These are phyloP conservation scores for Malassezia slooffiae DNA, from an alignment of 1,284 basidiomycete species.

Conservation along the genomic window DNA sequence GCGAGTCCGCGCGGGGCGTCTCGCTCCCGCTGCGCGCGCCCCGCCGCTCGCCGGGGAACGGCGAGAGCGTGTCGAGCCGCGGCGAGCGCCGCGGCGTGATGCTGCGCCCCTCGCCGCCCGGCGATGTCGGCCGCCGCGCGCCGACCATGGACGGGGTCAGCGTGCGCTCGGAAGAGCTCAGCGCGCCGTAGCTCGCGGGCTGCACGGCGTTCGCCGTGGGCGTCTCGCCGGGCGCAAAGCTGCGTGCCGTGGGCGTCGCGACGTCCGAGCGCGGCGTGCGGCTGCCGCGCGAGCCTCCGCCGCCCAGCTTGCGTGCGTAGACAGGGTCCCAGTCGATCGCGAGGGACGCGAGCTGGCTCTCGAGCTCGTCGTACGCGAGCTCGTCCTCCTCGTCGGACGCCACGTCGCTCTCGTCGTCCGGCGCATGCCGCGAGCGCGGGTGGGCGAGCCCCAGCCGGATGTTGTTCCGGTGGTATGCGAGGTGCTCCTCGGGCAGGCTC, in stretches of 20 bases:
- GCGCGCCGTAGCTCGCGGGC: conserved; percentile 23
- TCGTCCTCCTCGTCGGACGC: conserved; percentile 9
- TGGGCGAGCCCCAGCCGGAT: conserved; percentile 43
- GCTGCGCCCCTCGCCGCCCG: background rate
- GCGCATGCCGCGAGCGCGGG: conserved; percentile 25
- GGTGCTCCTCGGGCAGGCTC: conserved; percentile 39
- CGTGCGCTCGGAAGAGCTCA: conserved; percentile 31
- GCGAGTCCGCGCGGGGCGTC: conserved; percentile 15
- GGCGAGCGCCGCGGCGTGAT: too few species aligned
- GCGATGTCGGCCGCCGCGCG: background rate
- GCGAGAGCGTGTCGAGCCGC: too few species aligned
- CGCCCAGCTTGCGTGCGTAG: conserved; percentile 3
- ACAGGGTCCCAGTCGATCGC: conserved; percentile 17
- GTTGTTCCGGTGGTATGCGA: conserved; percentile 41
- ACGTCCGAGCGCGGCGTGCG: background rate
- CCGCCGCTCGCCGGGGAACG: too few species aligned
- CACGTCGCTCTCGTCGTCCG: conserved; percentile 24
- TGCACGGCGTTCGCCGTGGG: background rate
- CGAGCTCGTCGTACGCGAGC: conserved; percentile 17
- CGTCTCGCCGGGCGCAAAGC: too few species aligned
- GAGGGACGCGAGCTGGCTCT: conserved; percentile 30
- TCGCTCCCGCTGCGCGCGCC: background rate
- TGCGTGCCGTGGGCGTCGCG: too few species aligned
- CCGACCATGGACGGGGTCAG: conserved; percentile 23
- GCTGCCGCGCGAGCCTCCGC: background rate